These are phyloP conservation scores for Monosporascus sp. DNA, from an alignment of 2,329 filamentous ascomycete species.

Conservation along the genomic window DNA sequence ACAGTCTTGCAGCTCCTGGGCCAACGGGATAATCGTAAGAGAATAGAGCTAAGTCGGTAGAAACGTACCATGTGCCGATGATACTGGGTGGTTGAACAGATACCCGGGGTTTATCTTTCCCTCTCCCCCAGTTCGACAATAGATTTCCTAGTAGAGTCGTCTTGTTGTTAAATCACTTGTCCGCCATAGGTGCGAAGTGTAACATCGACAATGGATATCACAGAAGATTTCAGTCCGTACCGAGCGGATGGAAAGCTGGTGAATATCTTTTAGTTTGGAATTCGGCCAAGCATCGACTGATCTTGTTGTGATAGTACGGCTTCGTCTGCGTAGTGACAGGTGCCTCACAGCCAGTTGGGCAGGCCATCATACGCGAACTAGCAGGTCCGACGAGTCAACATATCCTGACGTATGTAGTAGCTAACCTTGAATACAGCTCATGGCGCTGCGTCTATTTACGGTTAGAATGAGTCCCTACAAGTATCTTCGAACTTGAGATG, in stretches of 20 bases:
- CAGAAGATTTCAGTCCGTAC: constrained; percentile 17
- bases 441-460: constrained; percentile 60
- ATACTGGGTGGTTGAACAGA: too few relatives aligned
- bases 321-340: constrained; percentile 62
- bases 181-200: too few relatives aligned
- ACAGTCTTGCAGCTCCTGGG: constrained; percentile 1
- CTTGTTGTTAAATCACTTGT: too few relatives aligned
- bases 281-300: neutral
- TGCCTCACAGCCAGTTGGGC: constrained; percentile 54
- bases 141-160: too few relatives aligned
- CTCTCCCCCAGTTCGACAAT: too few relatives aligned
- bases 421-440: constrained; percentile 40
- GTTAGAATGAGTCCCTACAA: constrained; percentile 18
- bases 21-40: neutral
- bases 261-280: constrained; percentile 13
- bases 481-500: neutral
- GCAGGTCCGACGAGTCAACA: constrained; percentile 36
- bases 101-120: too few relatives aligned
- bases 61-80: too few relatives aligned
- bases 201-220: constrained; percentile 13
- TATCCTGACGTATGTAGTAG: neutral
- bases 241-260: constrained; percentile 17
- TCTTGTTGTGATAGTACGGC: constrained; percentile 42
- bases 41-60: neutral
- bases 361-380: constrained; percentile 54